Percentiles rank a stretch among this genome's conserved stretches.
These are phyloP conservation scores for Fusarium verticillioides DNA, from an alignment of 2,329 filamentous ascomycete species.

Conservation along the genomic window DNA sequence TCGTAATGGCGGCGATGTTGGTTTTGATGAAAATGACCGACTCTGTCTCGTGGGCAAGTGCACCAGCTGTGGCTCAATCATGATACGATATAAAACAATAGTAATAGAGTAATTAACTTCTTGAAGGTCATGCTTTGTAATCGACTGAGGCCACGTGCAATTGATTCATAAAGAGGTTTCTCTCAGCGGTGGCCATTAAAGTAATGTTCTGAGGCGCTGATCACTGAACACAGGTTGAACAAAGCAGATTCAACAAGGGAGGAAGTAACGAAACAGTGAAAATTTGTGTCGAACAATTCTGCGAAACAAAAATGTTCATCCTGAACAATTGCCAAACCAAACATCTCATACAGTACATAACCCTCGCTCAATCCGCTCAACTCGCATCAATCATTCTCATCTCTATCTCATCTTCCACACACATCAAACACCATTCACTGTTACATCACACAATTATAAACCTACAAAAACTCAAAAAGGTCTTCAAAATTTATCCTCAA, in stretches of 20 bases:
- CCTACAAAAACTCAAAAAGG: fast-evolving
- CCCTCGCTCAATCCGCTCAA: neutral
- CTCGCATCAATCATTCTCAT: neutral
- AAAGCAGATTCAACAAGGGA: neutral
- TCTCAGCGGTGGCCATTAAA: fast-evolving
- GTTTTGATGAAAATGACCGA: fast-evolving
- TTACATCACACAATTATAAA: too few relatives aligned
- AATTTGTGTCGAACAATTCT: fast-evolving
- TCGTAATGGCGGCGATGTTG: fast-evolving
- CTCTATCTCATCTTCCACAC: neutral
- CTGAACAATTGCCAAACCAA: neutral
- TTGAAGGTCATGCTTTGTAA: fast-evolving
- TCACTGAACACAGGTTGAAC: neutral
- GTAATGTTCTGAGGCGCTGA: neutral
- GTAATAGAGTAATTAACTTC: fast-evolving
- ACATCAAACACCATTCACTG: neutral
- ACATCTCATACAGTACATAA: neutral
- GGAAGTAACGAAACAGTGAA: fast-evolving
- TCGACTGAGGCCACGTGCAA: fast-evolving
- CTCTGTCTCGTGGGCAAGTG: fast-evolving
- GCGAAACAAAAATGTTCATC: fast-evolving
- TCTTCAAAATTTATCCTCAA: neutral
- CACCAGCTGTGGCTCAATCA: neutral
- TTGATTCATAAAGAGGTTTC: neutral
- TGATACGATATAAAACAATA: fast-evolving